phyloP scores from a whole-genome alignment of 2,329 filamentous ascomycete genomes.

The Hymenoscyphus albidus region DNA sequence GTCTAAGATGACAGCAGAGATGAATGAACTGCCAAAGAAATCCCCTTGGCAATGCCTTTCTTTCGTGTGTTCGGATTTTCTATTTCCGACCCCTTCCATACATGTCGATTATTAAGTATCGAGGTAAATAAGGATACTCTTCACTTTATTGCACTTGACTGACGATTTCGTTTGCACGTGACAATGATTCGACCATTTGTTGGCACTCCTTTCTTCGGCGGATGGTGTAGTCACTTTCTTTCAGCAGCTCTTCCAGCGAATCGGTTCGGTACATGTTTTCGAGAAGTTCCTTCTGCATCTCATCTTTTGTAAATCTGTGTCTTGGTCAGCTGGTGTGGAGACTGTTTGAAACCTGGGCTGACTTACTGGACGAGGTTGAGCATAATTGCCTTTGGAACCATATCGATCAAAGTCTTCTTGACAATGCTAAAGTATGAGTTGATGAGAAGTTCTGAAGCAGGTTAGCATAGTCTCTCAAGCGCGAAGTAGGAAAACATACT shows the following conservation, averaged over 20 bases:
- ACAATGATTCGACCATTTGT: constrained; percentile 95
- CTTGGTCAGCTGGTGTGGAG: not conserved
- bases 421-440: constrained; percentile 98
- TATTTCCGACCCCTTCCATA: not conserved
- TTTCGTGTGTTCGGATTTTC: not conserved
- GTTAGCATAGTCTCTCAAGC: not conserved
- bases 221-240: constrained; percentile 96
- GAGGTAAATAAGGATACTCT: not conserved
- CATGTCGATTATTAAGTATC: not conserved
- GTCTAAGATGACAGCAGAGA: not conserved
- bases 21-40: not conserved
- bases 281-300: constrained; percentile 95
- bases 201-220: constrained; percentile 95
- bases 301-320: constrained; percentile 83
- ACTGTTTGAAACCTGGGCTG: not conserved
- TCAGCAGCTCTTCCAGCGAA: constrained; percentile 88
- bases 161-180: constrained; percentile 91
- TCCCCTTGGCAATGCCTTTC: not conserved
- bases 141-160: constrained; percentile 55
- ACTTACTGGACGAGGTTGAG: constrained; percentile 90
- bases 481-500: constrained; percentile 55
- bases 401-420: constrained; percentile 97
- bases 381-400: constrained; percentile 99
- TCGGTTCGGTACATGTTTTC: constrained; percentile 95
- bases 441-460: constrained; percentile 77